Evolutionary conservation across 495 filamentous ascomycete genomes (phyloP), one percentile per base, ranked within the genome.

Genomic region (Penicillium coprophilum): DNA sequence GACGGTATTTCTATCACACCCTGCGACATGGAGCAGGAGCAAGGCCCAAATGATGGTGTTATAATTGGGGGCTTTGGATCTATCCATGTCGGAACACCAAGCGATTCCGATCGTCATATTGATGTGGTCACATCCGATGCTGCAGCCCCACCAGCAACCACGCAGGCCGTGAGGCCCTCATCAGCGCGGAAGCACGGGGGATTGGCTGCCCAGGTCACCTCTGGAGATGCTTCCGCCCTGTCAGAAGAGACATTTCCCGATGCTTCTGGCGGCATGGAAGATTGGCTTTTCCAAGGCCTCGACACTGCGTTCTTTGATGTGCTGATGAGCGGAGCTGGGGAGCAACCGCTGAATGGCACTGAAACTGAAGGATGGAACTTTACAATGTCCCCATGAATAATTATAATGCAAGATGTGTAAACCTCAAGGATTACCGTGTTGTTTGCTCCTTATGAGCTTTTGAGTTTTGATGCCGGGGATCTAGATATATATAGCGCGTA

Each of bases 301-400:
- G 41, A 45, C 41, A 45, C 41, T 45, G 41, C 41, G 9, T 45
- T 45, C 41, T 45, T 45, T 45, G 41, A 45, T 45, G 19, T 45
- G 21, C 41, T 45, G 41, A 45, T 45, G 6, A 45, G 11, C 4
- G 21, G 41, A 45, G 41, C 41, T 45, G 41, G 41, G 21, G 41
- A 27, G 41, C 41, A 24, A 21, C 41, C 41, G 21, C 21, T 45
- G 41, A 45, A 45, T 12, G 21, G 21, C 21, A 24, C 41, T 13
- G 40, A 44, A 8, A 44, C 20, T 44, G 41, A n/a, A 27, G 41
- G 21, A n/a, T 45, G 19, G 41, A 45, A 45, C 27, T 45, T 24
- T 45, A 45, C 19, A 6, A 15, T 23, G 19, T 45, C 21, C 21
- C 41, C 19, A 27, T 45, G 21, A 45, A 45, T 27, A 7, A 45